These are phyloP conservation scores for Exobasidium cylindrosporum DNA, from an alignment of 1,284 basidiomycete species.

Conservation along the genomic window DNA sequence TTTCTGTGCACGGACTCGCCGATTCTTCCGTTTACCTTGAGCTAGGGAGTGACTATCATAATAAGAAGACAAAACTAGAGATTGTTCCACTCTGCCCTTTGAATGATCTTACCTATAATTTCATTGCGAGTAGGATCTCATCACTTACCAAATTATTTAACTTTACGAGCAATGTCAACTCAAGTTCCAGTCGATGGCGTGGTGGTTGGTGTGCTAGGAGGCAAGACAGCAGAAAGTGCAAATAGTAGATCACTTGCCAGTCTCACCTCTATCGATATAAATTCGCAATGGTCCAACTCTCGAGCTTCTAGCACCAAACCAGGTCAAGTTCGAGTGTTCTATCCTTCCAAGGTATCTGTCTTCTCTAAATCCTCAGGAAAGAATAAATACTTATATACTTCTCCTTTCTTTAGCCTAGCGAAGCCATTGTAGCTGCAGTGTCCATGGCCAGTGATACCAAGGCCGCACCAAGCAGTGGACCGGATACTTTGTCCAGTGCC, in stretches of 20 bases:
- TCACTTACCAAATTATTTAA: no score
- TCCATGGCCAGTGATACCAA: slow-evolving; percentile 41
- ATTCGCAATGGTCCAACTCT: slow-evolving; percentile 45
- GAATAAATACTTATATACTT: neutral
- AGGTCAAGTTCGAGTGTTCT: slow-evolving; percentile 48
- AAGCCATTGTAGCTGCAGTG: slow-evolving; percentile 36
- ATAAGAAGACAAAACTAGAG: no score
- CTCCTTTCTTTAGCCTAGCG: neutral
- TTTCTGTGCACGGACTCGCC: no score
- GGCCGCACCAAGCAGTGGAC: slow-evolving; percentile 41
- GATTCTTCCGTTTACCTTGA: no score
- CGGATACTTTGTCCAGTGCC: slow-evolving; percentile 39
- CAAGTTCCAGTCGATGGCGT: slow-evolving; percentile 5
- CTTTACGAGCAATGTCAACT: slow-evolving; percentile 22
- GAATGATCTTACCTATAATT: neutral
- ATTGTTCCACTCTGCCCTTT: no score
- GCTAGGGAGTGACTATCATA: no score
- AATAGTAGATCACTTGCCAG: slow-evolving; percentile 32
- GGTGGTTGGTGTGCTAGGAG: slow-evolving; percentile 25
- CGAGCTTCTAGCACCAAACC: slow-evolving; percentile 41
- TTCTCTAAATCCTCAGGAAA: no score
- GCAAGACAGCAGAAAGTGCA: slow-evolving; percentile 25
- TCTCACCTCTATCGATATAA: slow-evolving; percentile 36
- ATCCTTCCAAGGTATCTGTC: slow-evolving; percentile 31
- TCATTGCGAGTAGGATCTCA: neutral